Conservation (phyloP, 2,329 filamentous ascomycete genomes). For the Hypoxylon sp. region DNA sequence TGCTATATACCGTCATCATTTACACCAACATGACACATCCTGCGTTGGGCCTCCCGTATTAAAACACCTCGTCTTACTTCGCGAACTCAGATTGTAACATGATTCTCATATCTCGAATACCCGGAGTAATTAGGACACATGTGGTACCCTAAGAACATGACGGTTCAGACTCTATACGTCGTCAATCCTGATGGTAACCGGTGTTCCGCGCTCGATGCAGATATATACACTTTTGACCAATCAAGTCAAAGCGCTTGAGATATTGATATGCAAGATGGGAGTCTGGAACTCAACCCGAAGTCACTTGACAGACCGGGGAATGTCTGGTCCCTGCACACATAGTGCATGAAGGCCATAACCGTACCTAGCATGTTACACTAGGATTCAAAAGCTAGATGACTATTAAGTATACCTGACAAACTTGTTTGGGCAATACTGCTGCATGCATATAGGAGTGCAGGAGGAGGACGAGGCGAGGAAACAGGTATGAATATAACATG, state of each 20-base stretch:
- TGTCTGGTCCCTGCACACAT: slow-evolving; percentile 18
- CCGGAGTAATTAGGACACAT: slow-evolving; percentile 21
- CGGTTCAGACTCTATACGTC: background rate
- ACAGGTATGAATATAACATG: background rate
- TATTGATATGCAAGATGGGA: slow-evolving; percentile 30
- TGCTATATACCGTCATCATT: slow-evolving; percentile 11
- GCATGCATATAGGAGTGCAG: slow-evolving; percentile 14
- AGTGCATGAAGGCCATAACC: slow-evolving; percentile 9
- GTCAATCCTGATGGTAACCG: slow-evolving; percentile 9
- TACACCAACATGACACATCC: slow-evolving; percentile 9
- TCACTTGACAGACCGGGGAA: slow-evolving; percentile 18
- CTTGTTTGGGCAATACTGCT: slow-evolving; percentile 6
- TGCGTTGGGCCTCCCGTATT: background rate
- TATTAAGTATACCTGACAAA: background rate
- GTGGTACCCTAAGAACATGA: slow-evolving; percentile 7
- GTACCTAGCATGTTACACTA: slow-evolving; percentile 17
- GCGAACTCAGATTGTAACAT: background rate
- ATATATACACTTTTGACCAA: slow-evolving; percentile 16
- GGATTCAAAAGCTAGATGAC: background rate
- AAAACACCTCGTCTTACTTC: slow-evolving; percentile 6
- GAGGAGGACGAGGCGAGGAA: background rate
- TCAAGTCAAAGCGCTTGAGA: slow-evolving; percentile 1
- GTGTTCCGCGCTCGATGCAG: slow-evolving; percentile 15
- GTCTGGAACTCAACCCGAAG: slow-evolving; percentile 32
- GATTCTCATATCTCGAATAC: background rate